A percentile compares a stretch with the other conserved stretches of the same genome.
Evolutionary conservation across 1,284 basidiomycete genomes (phyloP).

Genomic region (Vanrija sp.): DNA sequence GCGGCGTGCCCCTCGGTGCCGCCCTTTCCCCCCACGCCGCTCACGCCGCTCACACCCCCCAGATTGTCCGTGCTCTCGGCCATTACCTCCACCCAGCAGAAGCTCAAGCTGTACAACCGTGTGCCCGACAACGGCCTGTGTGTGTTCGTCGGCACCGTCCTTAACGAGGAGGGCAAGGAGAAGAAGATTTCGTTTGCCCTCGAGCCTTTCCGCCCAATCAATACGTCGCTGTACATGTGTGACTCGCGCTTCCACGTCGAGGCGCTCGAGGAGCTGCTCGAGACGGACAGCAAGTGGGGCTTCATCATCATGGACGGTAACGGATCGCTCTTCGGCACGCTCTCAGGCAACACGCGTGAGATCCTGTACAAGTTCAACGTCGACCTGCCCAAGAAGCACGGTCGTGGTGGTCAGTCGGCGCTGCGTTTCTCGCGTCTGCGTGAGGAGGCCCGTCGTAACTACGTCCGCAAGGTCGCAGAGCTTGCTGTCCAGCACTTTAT

Average conservation of each 20-base stretch:
- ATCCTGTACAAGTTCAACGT: conserved; percentile 98
- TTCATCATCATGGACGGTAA: conserved; percentile 88
- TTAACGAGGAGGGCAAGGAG: conserved; percentile 98
- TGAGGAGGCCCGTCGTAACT: conserved; percentile 99
- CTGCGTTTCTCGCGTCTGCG: conserved; percentile 99
- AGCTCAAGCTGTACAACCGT: conserved; percentile 92
- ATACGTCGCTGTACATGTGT: conserved; percentile 98
- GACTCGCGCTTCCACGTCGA: conserved; percentile 99
- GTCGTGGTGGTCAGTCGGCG: conserved; percentile 99
- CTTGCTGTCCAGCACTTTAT: conserved; percentile 97
- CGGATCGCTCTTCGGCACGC: conserved; percentile 76
- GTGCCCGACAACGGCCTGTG: conserved; percentile 96
- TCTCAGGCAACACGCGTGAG: conserved; percentile 95
- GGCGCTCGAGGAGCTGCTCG: conserved; percentile 90
- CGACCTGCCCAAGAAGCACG: conserved; percentile 99
- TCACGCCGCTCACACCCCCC: not conserved
- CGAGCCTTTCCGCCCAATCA: conserved; percentile 97
- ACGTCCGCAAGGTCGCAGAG: conserved; percentile 98
- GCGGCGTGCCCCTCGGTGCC: too few species aligned
- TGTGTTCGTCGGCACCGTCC: conserved; percentile 93
- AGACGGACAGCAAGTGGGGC: conserved; percentile 95
- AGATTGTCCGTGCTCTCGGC: conserved; percentile 89
- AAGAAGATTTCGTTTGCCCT: conserved; percentile 98
- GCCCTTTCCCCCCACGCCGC: too few species aligned
- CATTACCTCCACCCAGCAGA: conserved; percentile 98